These are phyloP conservation scores for Neofusicoccum umdonicola DNA, from an alignment of 2,329 filamentous ascomycete species.

Conservation along the genomic window DNA sequence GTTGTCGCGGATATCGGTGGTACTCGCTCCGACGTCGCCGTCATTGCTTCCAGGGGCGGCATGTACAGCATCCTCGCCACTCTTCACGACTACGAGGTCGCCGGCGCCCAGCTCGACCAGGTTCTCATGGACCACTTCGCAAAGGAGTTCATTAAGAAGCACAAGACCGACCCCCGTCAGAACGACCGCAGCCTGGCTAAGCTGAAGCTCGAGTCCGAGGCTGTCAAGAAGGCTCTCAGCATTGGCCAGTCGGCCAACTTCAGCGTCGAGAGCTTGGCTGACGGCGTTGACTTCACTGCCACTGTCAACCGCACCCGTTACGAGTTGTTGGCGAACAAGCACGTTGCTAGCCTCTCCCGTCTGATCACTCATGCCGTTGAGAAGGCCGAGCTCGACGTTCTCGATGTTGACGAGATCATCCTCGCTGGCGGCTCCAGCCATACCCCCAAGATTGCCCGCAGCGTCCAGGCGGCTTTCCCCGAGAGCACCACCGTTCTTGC, in stretches of 20 bases:
- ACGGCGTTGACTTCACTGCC: constrained; percentile 85
- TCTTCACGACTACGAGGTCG: constrained; percentile 91
- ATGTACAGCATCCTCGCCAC: constrained; percentile 96
- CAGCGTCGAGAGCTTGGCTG: constrained; percentile 85
- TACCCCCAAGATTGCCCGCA: constrained; percentile 86
- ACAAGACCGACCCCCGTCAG: constrained; percentile 78
- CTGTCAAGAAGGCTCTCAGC: constrained; percentile 87
- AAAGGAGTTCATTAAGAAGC: constrained; percentile 98
- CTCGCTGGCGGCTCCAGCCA: constrained; percentile 89
- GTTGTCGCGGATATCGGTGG: constrained; percentile 92
- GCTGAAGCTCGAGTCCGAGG: constrained; percentile 86
- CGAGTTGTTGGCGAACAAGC: constrained; percentile 82
- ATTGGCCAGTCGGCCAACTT: constrained; percentile 85
- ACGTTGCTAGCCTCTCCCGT: constrained; percentile 83
- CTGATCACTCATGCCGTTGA: constrained; percentile 81
- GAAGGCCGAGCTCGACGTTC: constrained; percentile 87
- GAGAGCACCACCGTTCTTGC: constrained; percentile 75
- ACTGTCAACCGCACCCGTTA: constrained; percentile 93
- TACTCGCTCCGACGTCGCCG: constrained; percentile 85
- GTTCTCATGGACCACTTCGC: constrained; percentile 94
- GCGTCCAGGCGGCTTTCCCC: constrained; percentile 77
- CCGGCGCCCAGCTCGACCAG: constrained; percentile 81
- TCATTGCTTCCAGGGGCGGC: constrained; percentile 86
- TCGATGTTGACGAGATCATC: constrained; percentile 94
- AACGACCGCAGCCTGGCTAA: constrained; percentile 83